Evolutionary conservation across 345 rosid species (phyloP).

Genomic region (Eucalyptus globulus): DNA sequence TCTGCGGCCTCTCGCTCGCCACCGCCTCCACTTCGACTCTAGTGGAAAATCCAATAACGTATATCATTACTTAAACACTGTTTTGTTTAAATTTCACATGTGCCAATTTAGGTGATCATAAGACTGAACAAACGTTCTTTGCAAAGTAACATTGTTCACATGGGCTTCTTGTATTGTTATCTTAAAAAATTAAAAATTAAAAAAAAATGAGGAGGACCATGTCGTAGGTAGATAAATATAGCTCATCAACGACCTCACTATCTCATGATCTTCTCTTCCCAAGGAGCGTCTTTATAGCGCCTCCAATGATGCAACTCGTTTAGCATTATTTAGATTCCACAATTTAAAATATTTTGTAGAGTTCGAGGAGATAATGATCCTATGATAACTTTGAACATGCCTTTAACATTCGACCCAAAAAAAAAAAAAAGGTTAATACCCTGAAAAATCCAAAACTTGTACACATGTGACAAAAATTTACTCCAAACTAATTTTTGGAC

Average conservation of each 20-base stretch:
- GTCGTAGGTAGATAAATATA: not conserved
- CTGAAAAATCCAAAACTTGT: fast-evolving
- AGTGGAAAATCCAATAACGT: not conserved
- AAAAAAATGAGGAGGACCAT: not conserved
- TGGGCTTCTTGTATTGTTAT: not conserved
- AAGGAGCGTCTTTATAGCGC: not conserved
- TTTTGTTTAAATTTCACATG: not conserved
- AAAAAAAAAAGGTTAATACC: too few relatives aligned
- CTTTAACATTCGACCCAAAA: not conserved
- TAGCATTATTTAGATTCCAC: not conserved
- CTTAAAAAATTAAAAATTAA: not conserved
- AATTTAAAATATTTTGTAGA: not conserved
- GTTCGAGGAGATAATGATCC: not conserved
- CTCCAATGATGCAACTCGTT: not conserved
- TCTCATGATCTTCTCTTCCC: not conserved
- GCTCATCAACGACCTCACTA: not conserved
- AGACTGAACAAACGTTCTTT: not conserved
- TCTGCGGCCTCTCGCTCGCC: not conserved
- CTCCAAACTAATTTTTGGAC: too few relatives aligned
- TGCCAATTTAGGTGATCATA: not conserved
- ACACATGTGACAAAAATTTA: too few relatives aligned
- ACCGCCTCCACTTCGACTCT: not conserved
- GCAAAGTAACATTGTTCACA: not conserved
- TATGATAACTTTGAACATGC: not conserved
- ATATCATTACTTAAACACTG: not conserved